Evolutionary conservation across 768 basidiomycete species (phyloP), one percentile per base, ranked within the genome.

Genomic region (Agaricus bisporus): DNA sequence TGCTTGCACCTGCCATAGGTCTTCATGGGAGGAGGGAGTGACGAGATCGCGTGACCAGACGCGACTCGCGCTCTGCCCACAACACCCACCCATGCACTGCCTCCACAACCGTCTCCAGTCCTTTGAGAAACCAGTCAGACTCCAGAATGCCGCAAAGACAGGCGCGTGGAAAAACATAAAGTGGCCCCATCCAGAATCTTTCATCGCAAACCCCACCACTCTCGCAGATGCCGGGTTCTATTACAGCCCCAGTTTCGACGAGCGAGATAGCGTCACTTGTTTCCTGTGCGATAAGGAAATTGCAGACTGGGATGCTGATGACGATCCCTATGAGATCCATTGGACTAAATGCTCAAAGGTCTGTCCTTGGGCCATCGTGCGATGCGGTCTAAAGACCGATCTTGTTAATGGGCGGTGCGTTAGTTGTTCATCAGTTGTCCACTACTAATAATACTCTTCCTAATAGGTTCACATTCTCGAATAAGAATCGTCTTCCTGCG

Each of bases 171-270:
- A 68, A 1, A 68, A 70, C 38, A 59, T 81, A n/a, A 87, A 82
- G 69, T 98, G 92, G 91, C 86, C 92, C 0, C 89, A 95, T 59
- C 79, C 87, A 0, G 41, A 67, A 0, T 61, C 71, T 15, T 89
- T 82, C 65, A 69, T 71, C 48, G 86, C 94, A 43, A 93, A 81
- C 48, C 85, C 94, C 1, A 69, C 77, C 49, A 75, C 79, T 3
- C 81, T 98, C 14, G 87, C 95, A 1, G 83, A 87, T 59, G 95
- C 95, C 2, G 95, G 95, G 8, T 98, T 95, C 71, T 95, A 82
- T 74, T 94, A 78, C 69, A 75, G 75, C 57, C 91, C 91, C 0
- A 80, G 78, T 58, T 70, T 73, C 55, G 79, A 82, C 20, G 83
- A 86, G 56, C 73, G 72, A 14, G 91, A 94, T 68, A 85, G 81